Evolutionary conservation across 768 basidiomycete genomes (phyloP).

Genomic region (Rhizopogon roseolus): DNA sequence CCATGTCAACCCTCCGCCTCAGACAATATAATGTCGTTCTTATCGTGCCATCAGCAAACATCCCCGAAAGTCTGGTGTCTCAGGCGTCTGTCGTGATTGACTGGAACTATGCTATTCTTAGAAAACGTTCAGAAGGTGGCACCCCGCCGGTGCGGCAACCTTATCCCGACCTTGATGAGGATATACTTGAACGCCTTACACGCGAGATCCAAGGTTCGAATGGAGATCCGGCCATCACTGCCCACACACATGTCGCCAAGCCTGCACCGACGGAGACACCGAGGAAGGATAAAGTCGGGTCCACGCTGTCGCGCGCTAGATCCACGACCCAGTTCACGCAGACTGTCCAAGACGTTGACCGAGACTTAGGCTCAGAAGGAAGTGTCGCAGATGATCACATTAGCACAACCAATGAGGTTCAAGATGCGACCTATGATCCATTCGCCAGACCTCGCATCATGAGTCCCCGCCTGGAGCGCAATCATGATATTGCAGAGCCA

Average conservation of each 20-base stretch:
- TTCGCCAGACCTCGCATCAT: background rate
- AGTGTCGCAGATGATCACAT: background rate
- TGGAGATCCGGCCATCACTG: slow-evolving; percentile 6
- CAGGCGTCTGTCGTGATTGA: slow-evolving; percentile 53
- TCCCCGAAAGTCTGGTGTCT: slow-evolving; percentile 42
- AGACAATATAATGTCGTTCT: slow-evolving; percentile 50
- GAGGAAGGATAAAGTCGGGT: slow-evolving; percentile 12
- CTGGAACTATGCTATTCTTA: slow-evolving; percentile 41
- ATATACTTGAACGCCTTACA: slow-evolving; percentile 13
- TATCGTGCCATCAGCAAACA: slow-evolving; percentile 34
- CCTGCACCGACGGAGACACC: background rate
- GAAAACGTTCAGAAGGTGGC: slow-evolving; percentile 16
- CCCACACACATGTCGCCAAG: background rate
- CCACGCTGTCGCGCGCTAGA: slow-evolving; percentile 5
- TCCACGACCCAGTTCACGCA: slow-evolving; percentile 8
- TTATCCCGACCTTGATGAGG: slow-evolving; percentile 17
- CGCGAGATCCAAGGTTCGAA: slow-evolving; percentile 16
- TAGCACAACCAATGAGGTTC: background rate
- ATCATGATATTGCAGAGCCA: background rate
- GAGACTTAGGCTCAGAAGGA: background rate
- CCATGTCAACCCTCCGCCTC: slow-evolving; percentile 50
- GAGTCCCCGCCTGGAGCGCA: background rate
- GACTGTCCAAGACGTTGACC: slow-evolving; percentile 2
- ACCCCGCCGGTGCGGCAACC: slow-evolving; percentile 19
- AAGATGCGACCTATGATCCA: background rate